Base-by-base conservation (phyloP, 2,329 filamentous ascomycete species). In the Aureobasidium sp. region DNA sequence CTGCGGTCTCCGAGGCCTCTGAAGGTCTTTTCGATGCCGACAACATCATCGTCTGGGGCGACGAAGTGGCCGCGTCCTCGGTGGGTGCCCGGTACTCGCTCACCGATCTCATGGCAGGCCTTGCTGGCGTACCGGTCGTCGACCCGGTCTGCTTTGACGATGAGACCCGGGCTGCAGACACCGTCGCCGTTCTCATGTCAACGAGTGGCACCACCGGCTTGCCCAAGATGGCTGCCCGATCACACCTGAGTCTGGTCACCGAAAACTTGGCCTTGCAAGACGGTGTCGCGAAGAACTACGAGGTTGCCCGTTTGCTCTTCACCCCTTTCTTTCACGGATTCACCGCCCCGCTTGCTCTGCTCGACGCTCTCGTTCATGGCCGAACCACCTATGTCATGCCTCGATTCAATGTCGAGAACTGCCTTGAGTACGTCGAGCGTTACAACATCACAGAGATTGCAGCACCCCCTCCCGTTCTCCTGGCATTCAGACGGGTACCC, bases 321-420 rank as follows among this genome's bases (percentile, higher is more conserved):
- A 75, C 81, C 32, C 81, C 80, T 11, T 78, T 81, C 71, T 83
- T 83, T 67, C 81, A 83, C 67, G 74, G 77, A 4, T 82, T 81
- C 66, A 77, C 78, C 6, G 72, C 75, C 0, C 72, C 78, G 3
- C 76, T 78, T 64, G 76, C 78, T 39, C 71, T 79, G 59, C 68
- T 81, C 50, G 77, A 77, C 65, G 74, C 77, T 25, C 72, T 80
- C 3, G 75, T 77, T 21, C 73, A 76, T 27, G 79, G 79, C 10
- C 71, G 77, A 44, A 74, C 75, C 6, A 74, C 78, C 13, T 82
- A 79, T 62, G 72, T 81, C 63, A 74, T 81, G 68, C 72, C 74
- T 27, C 75, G 78, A 14, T 82, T 78, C 66, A 71, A 77, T 25
- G 64, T 74, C 8, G 68, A 71, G 10, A 72, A 73, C 21, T 79